Base-by-base conservation (phyloP, 192 early-diverging fungal genomes). In the Pilaira anomala region DNA sequence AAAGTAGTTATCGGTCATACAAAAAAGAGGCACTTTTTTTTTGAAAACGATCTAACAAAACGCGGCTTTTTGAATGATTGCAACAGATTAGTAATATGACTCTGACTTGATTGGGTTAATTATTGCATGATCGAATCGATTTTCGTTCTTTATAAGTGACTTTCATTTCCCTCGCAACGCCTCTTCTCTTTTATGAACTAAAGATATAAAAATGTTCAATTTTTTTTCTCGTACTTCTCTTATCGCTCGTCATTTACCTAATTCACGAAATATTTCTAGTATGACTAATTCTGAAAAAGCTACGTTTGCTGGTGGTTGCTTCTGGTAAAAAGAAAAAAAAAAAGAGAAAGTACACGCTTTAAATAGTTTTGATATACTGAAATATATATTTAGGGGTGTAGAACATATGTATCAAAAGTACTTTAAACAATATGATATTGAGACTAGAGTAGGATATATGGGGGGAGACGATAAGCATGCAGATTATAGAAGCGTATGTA, bases 301-400 rank as follows among this genome's bases (percentile, higher is more conserved):
- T 1, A 95, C 93, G 7, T 93, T 94, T 81, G 95, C 88, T 41
- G 92, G 91, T 7, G 95, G 95, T 45, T 97, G 95, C 77, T 97
- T 97, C 76, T 97, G 95, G 95, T 84, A 77, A 48, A 26, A 59
- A 0, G 11, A 29, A 59, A 51, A 54, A 26, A 53, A 58, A 56
- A 19, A 29, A 7, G 9, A 26, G n/a, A n/a, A n/a, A n/a, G n/a
- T n/a, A n/a, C n/a, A n/a, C n/a, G n/a, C n/a, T n/a, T n/a, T n/a
- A n/a, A n/a, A n/a, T n/a, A n/a, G n/a, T n/a, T n/a, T 42, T 11
- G 14, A 24, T 19, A 55, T 51, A 14, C 5, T 44, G 48, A 24
- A 33, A 16, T 49, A 45, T 41, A 14, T 8, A 19, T 18, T 0
- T 68, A 84, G 83, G 83, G 83, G 83, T 39, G 83, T 84, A 5